Percentiles rank a stretch among this genome's conserved stretches.
Conservation (phyloP, 768 basidiomycete species). For the Daedaleopsis nitida region DNA sequence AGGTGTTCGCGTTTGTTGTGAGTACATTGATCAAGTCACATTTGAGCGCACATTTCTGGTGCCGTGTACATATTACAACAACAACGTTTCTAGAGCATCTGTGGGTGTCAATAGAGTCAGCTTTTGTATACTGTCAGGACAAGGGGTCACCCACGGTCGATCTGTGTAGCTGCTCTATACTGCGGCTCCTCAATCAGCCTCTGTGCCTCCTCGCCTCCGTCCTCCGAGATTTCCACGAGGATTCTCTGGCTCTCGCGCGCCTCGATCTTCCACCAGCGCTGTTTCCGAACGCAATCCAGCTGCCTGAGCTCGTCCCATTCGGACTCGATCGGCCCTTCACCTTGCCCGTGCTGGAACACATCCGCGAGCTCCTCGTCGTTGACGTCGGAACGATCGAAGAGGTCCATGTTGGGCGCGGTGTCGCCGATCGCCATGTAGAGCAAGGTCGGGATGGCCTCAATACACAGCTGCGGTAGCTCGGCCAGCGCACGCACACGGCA, state of each 20-base stretch:
- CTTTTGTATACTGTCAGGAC: no score
- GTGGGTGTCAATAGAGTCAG: no score
- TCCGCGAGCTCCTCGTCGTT: background rate
- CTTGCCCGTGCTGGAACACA: background rate
- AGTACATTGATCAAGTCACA: no score
- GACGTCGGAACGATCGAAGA: background rate
- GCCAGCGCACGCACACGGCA: background rate
- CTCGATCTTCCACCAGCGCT: constrained; percentile 1
- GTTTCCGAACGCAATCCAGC: background rate
- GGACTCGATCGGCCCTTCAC: background rate
- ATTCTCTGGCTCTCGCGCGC: background rate
- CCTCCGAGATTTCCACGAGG: background rate
- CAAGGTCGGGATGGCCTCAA: constrained; percentile 1
- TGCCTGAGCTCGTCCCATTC: constrained; percentile 12
- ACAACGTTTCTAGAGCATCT: no score
- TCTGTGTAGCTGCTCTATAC: no score
- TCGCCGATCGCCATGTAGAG: constrained; percentile 3
- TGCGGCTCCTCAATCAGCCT: background rate
- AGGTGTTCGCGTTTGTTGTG: no score
- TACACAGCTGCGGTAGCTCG: constrained; percentile 2
- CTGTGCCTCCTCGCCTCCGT: constrained; percentile 4
- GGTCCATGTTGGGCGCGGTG: background rate
- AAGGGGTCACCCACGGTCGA: no score
- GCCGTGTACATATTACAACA: no score
- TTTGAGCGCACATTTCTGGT: no score